phyloP scores from a whole-genome alignment of 2,329 filamentous ascomycete species.

The Nemania sp. region DNA sequence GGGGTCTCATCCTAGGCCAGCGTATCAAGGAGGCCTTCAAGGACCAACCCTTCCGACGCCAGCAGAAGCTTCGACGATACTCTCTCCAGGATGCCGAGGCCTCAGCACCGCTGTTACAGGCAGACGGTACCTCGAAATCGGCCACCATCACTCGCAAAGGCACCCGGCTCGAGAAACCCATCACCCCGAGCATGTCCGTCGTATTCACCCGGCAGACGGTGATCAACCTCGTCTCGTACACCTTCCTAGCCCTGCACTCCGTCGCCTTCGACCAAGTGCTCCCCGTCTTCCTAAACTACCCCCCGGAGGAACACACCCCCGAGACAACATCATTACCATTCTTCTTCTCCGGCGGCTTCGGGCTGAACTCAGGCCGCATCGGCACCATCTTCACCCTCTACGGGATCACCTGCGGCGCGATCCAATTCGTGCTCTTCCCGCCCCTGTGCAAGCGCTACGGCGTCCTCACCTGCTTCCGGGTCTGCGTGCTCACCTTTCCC shows the following conservation, averaged over 20 bases:
- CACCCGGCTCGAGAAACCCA: constrained; percentile 41
- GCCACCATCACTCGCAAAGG: constrained; percentile 17
- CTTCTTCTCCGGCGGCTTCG: constrained; percentile 86
- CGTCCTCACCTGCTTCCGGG: constrained; percentile 77
- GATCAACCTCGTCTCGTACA: constrained; percentile 82
- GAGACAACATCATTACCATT: constrained; percentile 76
- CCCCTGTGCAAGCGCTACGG: constrained; percentile 78
- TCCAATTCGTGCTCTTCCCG: constrained; percentile 90
- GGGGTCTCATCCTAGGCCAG: constrained; percentile 79
- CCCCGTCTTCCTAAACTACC: constrained; percentile 88
- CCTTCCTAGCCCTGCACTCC: constrained; percentile 82
- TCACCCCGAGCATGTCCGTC: constrained; percentile 44
- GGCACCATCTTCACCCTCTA: constrained; percentile 88
- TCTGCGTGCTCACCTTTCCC: constrained; percentile 75
- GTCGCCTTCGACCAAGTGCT: constrained; percentile 89
- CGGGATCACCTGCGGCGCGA: constrained; percentile 80
- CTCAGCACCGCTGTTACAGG: constrained; percentile 65
- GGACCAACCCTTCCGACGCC: constrained; percentile 39
- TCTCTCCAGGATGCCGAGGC: constrained; percentile 69
- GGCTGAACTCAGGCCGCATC: constrained; percentile 77
- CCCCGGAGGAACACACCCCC: constrained; percentile 66
- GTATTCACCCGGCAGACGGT: constrained; percentile 81
- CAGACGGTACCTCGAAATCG: constrained; percentile 45
- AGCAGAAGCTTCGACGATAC: constrained; percentile 54
- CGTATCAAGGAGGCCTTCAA: constrained; percentile 64